Evolutionary conservation across 2,329 filamentous ascomycete genomes (phyloP).

Genomic region (Pleoardoris graminearum): DNA sequence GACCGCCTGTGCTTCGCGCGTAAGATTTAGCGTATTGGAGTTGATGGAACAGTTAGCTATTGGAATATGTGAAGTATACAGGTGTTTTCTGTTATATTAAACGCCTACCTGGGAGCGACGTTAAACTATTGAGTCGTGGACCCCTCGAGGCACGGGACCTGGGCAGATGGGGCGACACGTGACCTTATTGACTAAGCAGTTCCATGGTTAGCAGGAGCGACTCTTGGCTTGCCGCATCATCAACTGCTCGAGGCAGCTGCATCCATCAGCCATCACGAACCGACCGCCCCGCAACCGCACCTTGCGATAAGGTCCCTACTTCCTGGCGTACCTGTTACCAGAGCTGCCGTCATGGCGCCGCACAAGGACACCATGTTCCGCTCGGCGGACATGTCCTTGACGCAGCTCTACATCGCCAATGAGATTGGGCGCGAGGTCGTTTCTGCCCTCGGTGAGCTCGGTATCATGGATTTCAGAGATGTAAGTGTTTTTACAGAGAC

Average conservation of each 20-base stretch:
- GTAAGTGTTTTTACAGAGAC: conserved; percentile 59
- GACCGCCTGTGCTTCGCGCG: too few species aligned
- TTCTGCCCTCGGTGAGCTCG: conserved; percentile 92
- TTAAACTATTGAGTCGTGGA: too few species aligned
- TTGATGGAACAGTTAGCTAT: too few species aligned
- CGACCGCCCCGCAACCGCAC: conserved; percentile 23
- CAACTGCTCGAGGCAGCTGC: conserved; percentile 28
- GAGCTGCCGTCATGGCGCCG: conserved; percentile 59
- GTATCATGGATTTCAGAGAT: conserved; percentile 95
- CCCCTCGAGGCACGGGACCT: neutral
- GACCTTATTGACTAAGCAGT: conserved; percentile 7
- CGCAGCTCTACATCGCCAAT: conserved; percentile 98
- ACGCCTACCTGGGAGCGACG: too few species aligned
- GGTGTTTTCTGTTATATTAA: too few species aligned
- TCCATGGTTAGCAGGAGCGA: neutral
- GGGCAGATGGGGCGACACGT: neutral
- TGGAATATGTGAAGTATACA: too few species aligned
- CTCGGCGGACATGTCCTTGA: conserved; percentile 99
- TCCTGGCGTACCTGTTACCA: conserved; percentile 28
- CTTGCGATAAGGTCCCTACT: conserved; percentile 29
- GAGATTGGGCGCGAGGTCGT: conserved; percentile 98
- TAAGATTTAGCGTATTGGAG: too few species aligned
- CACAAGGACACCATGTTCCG: conserved; percentile 93
- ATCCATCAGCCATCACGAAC: conserved; percentile 34
- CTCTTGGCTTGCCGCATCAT: conserved; percentile 24